Conservation (phyloP, 352 stramenopile species). For the Phytophthora podocarpi region DNA sequence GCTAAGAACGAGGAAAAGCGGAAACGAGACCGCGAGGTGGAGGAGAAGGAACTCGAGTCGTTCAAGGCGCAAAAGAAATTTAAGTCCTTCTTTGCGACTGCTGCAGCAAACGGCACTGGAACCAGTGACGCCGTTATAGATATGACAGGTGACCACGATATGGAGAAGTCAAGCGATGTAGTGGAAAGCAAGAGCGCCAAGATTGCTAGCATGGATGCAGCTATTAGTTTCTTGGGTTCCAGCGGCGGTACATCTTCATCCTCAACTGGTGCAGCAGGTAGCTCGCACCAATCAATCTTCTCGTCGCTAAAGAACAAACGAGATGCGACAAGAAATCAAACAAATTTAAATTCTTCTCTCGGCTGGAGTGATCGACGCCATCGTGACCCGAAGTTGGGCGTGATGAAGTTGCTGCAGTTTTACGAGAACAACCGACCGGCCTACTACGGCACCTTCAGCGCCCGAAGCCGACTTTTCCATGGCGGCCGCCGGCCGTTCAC, state of each 20-base stretch:
- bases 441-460: slow-evolving; percentile 82
- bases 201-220: slow-evolving; percentile 62
- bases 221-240: slow-evolving; percentile 32
- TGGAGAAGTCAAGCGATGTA: neutral
- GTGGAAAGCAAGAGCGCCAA: slow-evolving; percentile 30
- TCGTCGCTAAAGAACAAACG: slow-evolving; percentile 34
- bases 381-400: slow-evolving; percentile 60
- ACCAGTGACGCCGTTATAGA: slow-evolving; percentile 25
- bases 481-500: slow-evolving; percentile 69
- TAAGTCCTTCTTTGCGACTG: slow-evolving; percentile 55
- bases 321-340: slow-evolving; percentile 19
- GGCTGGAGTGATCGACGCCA: slow-evolving; percentile 59
- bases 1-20: slow-evolving; percentile 71
- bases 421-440: slow-evolving; percentile 83
- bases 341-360: slow-evolving; percentile 21
- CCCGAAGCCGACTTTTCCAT: slow-evolving; percentile 55
- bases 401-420: slow-evolving; percentile 90
- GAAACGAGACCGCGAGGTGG: slow-evolving; percentile 53
- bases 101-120: slow-evolving; percentile 2
- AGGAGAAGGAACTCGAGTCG: slow-evolving; percentile 38
- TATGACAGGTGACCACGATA: slow-evolving; percentile 18
- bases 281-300: slow-evolving; percentile 25
- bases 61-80: slow-evolving; percentile 72
- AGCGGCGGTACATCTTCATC: neutral
- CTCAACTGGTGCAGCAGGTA: neutral